Evolutionary conservation across 202 grass and related monocot genomes (phyloP), one percentile per base, ranked within the genome.

Genomic region (Brachypodium distachyon): DNA sequence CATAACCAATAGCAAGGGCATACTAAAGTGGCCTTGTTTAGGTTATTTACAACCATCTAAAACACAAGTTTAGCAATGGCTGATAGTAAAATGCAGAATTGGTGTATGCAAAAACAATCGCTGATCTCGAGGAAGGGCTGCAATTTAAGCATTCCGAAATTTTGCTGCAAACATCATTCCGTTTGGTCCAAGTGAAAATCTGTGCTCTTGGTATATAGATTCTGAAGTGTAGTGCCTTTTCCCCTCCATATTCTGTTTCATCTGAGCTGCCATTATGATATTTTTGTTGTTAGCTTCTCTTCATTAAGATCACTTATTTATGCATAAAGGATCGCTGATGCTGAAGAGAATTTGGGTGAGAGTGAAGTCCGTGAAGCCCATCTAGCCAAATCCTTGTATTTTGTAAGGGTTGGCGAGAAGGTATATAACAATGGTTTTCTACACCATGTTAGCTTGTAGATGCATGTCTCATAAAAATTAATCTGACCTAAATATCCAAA

Each of bases 331-430:
- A 95, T 90, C 28, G 87, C 96, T 4, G 96, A 99, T 89, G 96
- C 92, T 81, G 96, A 99, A 86, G 96, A 99, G 63, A 99, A 96
- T 57, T 89, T 99, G 71, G 91, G 96, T 22, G 96, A 98, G 87
- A 99, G 96, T 77, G 96, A 99, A 99, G 96, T 99, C 37, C 96
- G 96, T 64, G 96, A 99, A 86, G 96, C 92, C 72, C 96, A 99
- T 95, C 85, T 95, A 23, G 87, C 89, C 32, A 99, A 95, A 76
- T 95, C 96, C 17, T 87, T 99, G 67, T 89, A 90, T 37, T 99
- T 87, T 72, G 90, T 96, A 60, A 87, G 60, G 70, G 91, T 99
- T 76, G 89, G 89, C 9, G 96, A 99, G 65, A 99, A 99, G 87
- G 92, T 95, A 88, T 61, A 16, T 52, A 16, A 71, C 5, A 58